Percentiles rank a stretch among this genome's conserved stretches.
Conservation (phyloP, 495 filamentous ascomycete genomes). For the Aspergillus campestris region DNA sequence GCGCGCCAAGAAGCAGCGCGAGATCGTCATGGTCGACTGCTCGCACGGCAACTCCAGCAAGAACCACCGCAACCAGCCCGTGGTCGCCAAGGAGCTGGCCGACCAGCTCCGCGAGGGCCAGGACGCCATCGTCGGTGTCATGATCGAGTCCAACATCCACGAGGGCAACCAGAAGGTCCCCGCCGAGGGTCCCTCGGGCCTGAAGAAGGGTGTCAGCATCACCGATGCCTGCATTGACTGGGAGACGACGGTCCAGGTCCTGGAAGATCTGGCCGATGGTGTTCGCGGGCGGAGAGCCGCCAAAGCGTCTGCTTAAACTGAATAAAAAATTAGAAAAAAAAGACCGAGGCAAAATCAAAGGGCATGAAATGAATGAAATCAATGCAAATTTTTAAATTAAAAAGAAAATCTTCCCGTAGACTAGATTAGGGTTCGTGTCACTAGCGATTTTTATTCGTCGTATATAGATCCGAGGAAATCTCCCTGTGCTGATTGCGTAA, state of each 20-base stretch:
- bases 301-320: slow-evolving; percentile 14
- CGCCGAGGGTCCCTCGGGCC: slow-evolving; percentile 61
- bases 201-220: slow-evolving; percentile 92
- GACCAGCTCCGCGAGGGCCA: slow-evolving; percentile 85
- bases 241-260: slow-evolving; percentile 74
- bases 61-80: slow-evolving; percentile 77
- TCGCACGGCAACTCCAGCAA: slow-evolving; percentile 72
- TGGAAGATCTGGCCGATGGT: slow-evolving; percentile 83
- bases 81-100: slow-evolving; percentile 73
- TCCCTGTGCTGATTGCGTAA: no score
- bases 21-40: slow-evolving; percentile 97
- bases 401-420: no score
- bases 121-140: slow-evolving; percentile 83
- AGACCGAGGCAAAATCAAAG: not conserved
- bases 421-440: no score
- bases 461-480: no score
- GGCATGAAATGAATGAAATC: no score
- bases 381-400: no score
- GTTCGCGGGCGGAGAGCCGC: slow-evolving; percentile 61
- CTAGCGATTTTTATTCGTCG: no score
- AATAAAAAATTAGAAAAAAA: slow-evolving; percentile 12
- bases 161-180: slow-evolving; percentile 95
- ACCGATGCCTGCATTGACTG: slow-evolving; percentile 97
- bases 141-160: slow-evolving; percentile 98
- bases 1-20: slow-evolving; percentile 73